Base-by-base conservation (phyloP, 192 early-diverging fungal species). In the Coemansia sp. region DNA sequence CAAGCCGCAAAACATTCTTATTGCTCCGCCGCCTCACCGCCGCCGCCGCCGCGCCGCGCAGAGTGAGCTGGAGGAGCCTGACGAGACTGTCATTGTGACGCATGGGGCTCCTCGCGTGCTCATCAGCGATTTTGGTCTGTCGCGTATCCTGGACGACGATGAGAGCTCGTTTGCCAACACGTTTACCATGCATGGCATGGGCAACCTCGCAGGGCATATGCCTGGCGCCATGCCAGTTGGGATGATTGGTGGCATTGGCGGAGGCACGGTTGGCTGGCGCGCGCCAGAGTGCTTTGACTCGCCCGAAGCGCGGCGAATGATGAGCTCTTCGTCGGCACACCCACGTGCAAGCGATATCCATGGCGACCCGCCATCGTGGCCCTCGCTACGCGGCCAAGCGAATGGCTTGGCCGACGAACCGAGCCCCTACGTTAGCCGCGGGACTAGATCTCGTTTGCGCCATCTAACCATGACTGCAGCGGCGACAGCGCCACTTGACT, bases 111-210 rank as follows among this genome's bases (percentile, higher is more conserved):
- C 84, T 66, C 90, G 86, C 57, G 89, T 98, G 1, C 79, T 98
- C 59, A 95, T 99, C 28, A 95, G 94, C 12, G 97, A 99, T 71
- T 99, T 99, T 86, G 97, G 97, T 31, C 83, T 99, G 60, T 94
- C 94, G 47, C 93, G 96, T 63, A 94, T 94, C 37, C 78, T 99
- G 20, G 95, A 94, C 48, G 93, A 92, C 43, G 94, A 95, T 66
- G 93, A 96, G 64, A 93, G 89, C 55, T 93, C 91, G 48, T 98
- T 99, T 83, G 90, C 94, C 69, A 94, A 96, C 72, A 99, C 97
- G 69, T 88, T 7, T 76, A 89, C 36, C 70, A 87, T 66, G 89
- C 89, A 59, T 78, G 85, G 62, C 21, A 42, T 53, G 59, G 65
- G 61, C 52, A 31, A 23, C 33, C 47, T 33, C 1, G 55, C 56